A percentile compares a stretch with the other conserved stretches of the same genome.
phyloP scores from a whole-genome alignment of 169 alveolate genomes.

The Ichthyophthirius multifiliis region DNA sequence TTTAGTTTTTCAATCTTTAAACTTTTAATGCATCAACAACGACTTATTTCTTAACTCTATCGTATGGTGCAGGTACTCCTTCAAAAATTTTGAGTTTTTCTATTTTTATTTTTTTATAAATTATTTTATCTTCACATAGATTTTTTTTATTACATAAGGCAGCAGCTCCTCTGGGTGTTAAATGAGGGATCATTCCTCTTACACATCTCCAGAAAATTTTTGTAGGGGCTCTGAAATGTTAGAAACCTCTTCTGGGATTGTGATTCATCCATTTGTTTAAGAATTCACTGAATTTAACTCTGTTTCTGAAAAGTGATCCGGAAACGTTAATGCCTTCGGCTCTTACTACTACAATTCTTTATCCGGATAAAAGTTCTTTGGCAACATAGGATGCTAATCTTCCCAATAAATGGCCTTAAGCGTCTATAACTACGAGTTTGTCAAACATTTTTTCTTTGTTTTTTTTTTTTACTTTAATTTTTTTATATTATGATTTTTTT shows the following conservation, averaged over 20 bases:
- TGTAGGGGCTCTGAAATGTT: slow-evolving; percentile 96
- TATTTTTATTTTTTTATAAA: too few relatives aligned
- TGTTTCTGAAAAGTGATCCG: slow-evolving; percentile 95
- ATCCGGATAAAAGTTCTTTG: slow-evolving; percentile 97
- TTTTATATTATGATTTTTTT: too few relatives aligned
- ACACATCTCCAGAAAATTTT: slow-evolving; percentile 97
- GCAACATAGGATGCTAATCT: slow-evolving; percentile 99
- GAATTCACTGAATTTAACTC: slow-evolving; percentile 94
- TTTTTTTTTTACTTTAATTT: not conserved
- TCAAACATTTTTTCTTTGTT: slow-evolving; percentile 6
- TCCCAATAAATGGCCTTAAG: slow-evolving; percentile 98
- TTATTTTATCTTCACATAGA: too few relatives aligned
- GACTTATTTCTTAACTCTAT: slow-evolving; percentile 90
- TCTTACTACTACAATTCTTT: slow-evolving; percentile 94
- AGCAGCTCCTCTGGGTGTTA: slow-evolving; percentile 96
- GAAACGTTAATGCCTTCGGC: slow-evolving; percentile 96
- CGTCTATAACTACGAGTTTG: slow-evolving; percentile 89
- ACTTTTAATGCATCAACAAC: slow-evolving; percentile 94
- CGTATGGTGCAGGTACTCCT: slow-evolving; percentile 95
- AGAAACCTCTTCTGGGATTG: slow-evolving; percentile 95
- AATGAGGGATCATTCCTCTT: slow-evolving; percentile 99
- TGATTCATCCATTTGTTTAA: slow-evolving; percentile 93
- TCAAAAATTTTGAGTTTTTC: slow-evolving; percentile 92
- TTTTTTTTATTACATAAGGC: slow-evolving; percentile 88
- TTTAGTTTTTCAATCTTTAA: slow-evolving; percentile 79